phyloP scores from a whole-genome alignment of 305 asterid species.

The Solanum hybrid region DNA sequence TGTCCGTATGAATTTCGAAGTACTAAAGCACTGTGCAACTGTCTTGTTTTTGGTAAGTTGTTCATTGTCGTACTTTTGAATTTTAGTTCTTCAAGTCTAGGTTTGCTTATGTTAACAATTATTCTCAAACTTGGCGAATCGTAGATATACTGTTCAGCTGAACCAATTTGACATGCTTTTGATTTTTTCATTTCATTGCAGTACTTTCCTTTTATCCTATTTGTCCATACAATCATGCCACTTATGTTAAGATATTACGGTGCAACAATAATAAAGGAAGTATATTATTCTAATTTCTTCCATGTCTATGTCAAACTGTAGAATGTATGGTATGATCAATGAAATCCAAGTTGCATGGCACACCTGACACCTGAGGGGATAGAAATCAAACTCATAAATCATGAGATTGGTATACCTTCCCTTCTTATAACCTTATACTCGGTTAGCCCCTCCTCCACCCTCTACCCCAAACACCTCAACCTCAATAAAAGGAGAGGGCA shows the following conservation, averaged over 20 bases:
- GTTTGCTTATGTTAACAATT: background rate
- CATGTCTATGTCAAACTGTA: background rate
- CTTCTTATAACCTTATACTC: background rate
- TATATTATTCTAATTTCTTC: background rate
- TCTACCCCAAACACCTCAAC: background rate
- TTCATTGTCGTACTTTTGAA: background rate
- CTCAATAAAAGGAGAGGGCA: background rate
- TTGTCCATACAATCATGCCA: background rate
- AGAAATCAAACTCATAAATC: background rate
- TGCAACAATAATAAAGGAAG: background rate
- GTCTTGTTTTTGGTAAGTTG: slow-evolving; percentile 82
- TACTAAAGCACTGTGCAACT: slow-evolving; percentile 65
- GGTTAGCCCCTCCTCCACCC: background rate
- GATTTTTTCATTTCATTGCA: background rate
- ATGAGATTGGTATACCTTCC: background rate
- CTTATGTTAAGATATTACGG: background rate
- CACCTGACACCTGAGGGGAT: background rate
- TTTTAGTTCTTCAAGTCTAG: background rate
- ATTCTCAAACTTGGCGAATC: background rate
- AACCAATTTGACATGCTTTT: background rate
- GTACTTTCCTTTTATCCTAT: background rate
- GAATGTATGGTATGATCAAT: background rate
- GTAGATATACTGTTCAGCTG: background rate
- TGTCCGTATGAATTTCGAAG: slow-evolving; percentile 31
- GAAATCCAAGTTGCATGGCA: background rate